Evolutionary conservation across 2,329 filamentous ascomycete species (phyloP).

Genomic region (Xylariaceae sp.): DNA sequence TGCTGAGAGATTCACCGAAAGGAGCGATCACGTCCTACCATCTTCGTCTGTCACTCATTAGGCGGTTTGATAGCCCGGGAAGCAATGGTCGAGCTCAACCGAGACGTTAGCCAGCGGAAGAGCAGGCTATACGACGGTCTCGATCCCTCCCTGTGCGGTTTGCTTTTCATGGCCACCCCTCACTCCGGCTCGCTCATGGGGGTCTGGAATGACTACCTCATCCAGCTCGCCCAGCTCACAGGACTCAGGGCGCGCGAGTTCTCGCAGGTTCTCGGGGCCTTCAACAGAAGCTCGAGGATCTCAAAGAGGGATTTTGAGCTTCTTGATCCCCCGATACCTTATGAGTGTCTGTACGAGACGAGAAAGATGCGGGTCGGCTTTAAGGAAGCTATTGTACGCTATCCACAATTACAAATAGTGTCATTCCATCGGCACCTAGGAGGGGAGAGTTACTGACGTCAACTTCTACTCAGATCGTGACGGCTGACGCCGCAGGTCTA

Average conservation of each 20-base stretch:
- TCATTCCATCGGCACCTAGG: background rate
- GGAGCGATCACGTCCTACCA: slow-evolving; percentile 1
- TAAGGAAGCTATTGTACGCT: background rate
- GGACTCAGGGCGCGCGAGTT: background rate
- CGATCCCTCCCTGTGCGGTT: background rate
- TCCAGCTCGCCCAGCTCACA: background rate
- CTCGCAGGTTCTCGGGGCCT: background rate
- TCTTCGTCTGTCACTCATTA: slow-evolving; percentile 4
- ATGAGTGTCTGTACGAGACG: background rate
- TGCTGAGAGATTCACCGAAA: background rate
- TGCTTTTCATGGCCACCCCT: background rate
- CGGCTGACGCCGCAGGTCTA: background rate
- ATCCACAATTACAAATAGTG: background rate
- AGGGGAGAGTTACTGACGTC: background rate
- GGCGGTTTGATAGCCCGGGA: slow-evolving; percentile 4
- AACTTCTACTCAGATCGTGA: background rate
- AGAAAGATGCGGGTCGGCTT: background rate
- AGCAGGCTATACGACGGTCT: background rate
- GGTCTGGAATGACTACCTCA: background rate
- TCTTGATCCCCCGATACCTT: background rate
- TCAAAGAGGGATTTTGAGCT: background rate
- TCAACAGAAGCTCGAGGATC: background rate
- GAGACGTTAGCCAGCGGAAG: no score
- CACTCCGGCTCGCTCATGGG: background rate
- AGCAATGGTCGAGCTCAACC: background rate